phyloP scores from a whole-genome alignment of 192 early-diverging fungal species.

The Coemansia sp. region DNA sequence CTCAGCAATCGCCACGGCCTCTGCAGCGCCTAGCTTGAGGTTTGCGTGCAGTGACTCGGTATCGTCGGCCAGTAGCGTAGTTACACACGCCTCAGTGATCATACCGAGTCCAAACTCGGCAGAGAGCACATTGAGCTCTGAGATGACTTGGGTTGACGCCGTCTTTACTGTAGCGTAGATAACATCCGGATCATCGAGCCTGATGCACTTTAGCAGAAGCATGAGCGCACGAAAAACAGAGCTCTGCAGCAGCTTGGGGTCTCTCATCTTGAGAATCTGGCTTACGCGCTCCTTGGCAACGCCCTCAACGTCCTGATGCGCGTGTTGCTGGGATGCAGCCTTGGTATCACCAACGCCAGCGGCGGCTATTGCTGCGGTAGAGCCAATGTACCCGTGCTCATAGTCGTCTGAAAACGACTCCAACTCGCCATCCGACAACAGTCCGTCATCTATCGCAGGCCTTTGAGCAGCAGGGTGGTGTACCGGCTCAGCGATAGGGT shows the following conservation, averaged over 20 bases:
- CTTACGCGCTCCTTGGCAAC: conserved; percentile 28
- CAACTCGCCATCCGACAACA: conserved; percentile 38
- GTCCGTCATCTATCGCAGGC: not conserved
- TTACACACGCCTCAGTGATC: conserved; percentile 29
- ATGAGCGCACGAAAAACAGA: conserved; percentile 28
- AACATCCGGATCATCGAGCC: conserved; percentile 21
- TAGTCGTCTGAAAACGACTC: not conserved
- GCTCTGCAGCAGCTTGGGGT: conserved; percentile 33
- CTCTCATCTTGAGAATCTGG: conserved; percentile 16
- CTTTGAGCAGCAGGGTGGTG: not conserved
- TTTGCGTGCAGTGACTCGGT: not conserved
- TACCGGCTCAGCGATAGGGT: not conserved
- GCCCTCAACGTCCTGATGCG: conserved; percentile 13
- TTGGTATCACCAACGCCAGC: not conserved
- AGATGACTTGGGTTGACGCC: conserved; percentile 10
- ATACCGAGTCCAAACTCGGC: conserved; percentile 31
- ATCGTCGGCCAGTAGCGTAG: conserved; percentile 6
- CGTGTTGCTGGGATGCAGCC: not conserved
- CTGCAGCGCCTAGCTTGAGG: not conserved
- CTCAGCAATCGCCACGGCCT: not conserved
- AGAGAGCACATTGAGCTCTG: conserved; percentile 31
- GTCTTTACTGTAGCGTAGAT: conserved; percentile 13
- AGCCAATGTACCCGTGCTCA: not conserved
- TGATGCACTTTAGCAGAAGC: conserved; percentile 37
- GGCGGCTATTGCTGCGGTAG: not conserved